Conservation (phyloP, 2,329 filamentous ascomycete species). For the Huntiella savannae region DNA sequence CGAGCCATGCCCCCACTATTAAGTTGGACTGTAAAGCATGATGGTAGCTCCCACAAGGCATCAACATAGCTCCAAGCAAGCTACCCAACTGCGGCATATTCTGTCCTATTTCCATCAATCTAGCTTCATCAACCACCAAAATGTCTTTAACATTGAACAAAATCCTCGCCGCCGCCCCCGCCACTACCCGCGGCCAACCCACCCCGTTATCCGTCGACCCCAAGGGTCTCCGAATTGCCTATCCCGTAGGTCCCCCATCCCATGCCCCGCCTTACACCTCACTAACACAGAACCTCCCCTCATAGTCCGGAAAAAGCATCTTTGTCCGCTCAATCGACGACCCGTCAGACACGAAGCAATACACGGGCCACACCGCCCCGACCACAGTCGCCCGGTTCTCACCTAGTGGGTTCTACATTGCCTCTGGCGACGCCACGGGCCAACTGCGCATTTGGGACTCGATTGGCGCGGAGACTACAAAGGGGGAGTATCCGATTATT, state of each 20-base stretch:
- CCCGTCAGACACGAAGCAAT: slow-evolving; percentile 68
- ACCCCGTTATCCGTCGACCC: slow-evolving; percentile 75
- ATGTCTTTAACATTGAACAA: slow-evolving; percentile 40
- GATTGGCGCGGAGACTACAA: slow-evolving; percentile 65
- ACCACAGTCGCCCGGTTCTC: slow-evolving; percentile 90
- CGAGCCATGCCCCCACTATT: too few relatives aligned
- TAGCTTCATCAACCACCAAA: not conserved
- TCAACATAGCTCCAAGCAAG: too few relatives aligned
- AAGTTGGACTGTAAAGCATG: too few relatives aligned
- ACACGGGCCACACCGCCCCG: slow-evolving; percentile 71
- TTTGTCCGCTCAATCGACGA: slow-evolving; percentile 90
- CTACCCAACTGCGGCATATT: not conserved
- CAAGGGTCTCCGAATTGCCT: slow-evolving; percentile 82
- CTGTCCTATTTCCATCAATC: not conserved
- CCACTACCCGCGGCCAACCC: slow-evolving; percentile 66
- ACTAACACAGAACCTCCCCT: not conserved
- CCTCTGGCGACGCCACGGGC: slow-evolving; percentile 73
- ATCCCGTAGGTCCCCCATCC: slow-evolving; percentile 46
- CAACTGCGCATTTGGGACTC: slow-evolving; percentile 85
- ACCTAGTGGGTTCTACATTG: slow-evolving; percentile 85
- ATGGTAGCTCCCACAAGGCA: too few relatives aligned
- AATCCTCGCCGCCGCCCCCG: slow-evolving; percentile 72
- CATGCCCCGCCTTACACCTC: not conserved
- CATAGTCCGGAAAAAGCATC: slow-evolving; percentile 82
- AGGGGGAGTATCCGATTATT: slow-evolving; percentile 85